Base-by-base conservation (phyloP, 1,284 basidiomycete species). In the Fistulinella cinereoalba region DNA sequence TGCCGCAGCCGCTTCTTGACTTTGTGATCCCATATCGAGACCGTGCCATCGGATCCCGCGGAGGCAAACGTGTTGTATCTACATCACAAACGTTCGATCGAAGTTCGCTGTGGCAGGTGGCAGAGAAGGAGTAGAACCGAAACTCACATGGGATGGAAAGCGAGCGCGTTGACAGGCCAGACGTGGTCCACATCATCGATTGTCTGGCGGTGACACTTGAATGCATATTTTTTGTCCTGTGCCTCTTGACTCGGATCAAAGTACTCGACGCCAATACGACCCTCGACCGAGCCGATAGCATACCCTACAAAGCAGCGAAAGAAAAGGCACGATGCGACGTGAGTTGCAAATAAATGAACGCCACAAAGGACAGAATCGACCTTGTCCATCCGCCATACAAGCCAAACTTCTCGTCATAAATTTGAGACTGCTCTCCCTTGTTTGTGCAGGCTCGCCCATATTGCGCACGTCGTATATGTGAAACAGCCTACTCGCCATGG, bases 251-350 rank as follows among this genome's bases (percentile, higher is more conserved):
- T 81, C 3, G 90, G 82, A 56, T 97, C 92, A 61, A 98, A 95
- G 69, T 97, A 98, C 66, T 99, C 97, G 34, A 99, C 95, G 0
- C 95, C 93, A 46, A 99, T 94, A 32, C 96, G 80, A 0, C 96
- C 96, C 65, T 99, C 97, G 15, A 97, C 92, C 0, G 92, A 96
- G 0, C 86, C 89, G 0, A 88, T 92, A 1, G 94, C 93, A 68
- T 92, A 99, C 9, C 96, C 95, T 92, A 13, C 6, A 11, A 31
- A 32, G 27, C 27, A 28, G 3, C 27, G n/a, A n/a, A n/a, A n/a
- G n/a, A n/a, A n/a, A n/a, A n/a, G n/a, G n/a, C n/a, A n/a, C n/a
- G n/a, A n/a, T n/a, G n/a, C n/a, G n/a, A n/a, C n/a, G n/a, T n/a
- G n/a, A n/a, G n/a, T n/a, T n/a, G n/a, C n/a, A n/a, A n/a, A n/a